Evolutionary conservation across 23 red algal genomes (phyloP).

Genomic region (Gracilariopsis chorda): DNA sequence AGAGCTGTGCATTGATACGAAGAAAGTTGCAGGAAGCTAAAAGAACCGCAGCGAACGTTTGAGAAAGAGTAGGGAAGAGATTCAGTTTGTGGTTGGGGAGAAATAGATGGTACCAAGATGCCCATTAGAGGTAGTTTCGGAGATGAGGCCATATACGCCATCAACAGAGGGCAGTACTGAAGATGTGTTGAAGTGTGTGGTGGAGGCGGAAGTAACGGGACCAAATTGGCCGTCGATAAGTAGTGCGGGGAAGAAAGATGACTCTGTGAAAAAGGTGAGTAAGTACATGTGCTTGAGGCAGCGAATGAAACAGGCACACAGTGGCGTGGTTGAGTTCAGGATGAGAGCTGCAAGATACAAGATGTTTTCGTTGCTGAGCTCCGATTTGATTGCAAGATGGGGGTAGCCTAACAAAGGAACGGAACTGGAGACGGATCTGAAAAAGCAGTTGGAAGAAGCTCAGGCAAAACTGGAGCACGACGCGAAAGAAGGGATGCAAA

Average conservation of each 20-base stretch:
- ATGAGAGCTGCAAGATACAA: neutral
- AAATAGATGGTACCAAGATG: neutral
- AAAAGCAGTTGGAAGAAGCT: conserved; percentile 8
- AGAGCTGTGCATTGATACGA: neutral
- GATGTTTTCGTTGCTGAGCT: neutral
- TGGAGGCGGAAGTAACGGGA: neutral
- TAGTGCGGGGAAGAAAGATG: neutral
- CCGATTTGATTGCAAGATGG: neutral
- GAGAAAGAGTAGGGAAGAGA: neutral
- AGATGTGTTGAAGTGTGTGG: neutral
- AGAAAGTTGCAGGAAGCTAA: neutral
- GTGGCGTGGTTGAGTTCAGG: neutral
- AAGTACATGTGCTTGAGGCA: neutral
- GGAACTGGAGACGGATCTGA: neutral
- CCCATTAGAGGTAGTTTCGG: neutral
- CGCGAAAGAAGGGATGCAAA: neutral
- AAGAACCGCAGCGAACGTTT: neutral
- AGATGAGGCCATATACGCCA: neutral
- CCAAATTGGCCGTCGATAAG: neutral
- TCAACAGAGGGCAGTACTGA: neutral
- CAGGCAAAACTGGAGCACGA: neutral
- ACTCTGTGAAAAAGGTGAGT: neutral
- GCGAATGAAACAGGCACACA: neutral
- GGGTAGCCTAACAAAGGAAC: neutral
- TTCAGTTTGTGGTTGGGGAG: neutral